Conservation (phyloP, 2,329 filamentous ascomycete genomes). For the Xylaria sp. region DNA sequence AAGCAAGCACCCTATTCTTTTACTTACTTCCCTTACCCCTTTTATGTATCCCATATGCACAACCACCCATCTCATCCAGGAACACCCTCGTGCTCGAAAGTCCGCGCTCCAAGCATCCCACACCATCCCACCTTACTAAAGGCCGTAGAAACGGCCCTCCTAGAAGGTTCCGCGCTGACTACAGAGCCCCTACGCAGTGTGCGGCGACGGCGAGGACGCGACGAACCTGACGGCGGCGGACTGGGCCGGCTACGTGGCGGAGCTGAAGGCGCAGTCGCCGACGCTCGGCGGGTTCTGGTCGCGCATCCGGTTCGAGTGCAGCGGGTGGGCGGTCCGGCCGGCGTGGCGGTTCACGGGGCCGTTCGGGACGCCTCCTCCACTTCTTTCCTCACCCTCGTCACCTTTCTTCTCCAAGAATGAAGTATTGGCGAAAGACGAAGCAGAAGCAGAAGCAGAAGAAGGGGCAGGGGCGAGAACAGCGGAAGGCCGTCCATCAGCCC, state of each 20-base stretch:
- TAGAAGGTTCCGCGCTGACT: too few relatives aligned
- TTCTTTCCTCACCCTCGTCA: slow-evolving; percentile 4
- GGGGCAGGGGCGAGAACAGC: neutral
- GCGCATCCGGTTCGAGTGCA: slow-evolving; percentile 44
- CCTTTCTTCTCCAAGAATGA: neutral
- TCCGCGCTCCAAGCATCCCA: neutral
- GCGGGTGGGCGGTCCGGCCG: slow-evolving; percentile 41
- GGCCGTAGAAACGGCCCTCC: neutral
- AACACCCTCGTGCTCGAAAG: too few relatives aligned
- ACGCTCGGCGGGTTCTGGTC: slow-evolving; percentile 41
- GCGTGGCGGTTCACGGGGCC: slow-evolving; percentile 45
- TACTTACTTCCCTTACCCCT: neutral
- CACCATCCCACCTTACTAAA: neutral
- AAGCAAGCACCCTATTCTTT: neutral
- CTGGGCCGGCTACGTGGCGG: slow-evolving; percentile 36
- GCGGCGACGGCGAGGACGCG: slow-evolving; percentile 40
- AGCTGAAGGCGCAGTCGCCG: slow-evolving; percentile 33
- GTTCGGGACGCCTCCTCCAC: slow-evolving; percentile 17
- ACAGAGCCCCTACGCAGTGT: slow-evolving; percentile 25
- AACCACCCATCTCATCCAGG: too few relatives aligned
- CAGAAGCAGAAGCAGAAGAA: too few relatives aligned
- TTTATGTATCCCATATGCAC: neutral
- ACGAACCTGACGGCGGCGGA: slow-evolving; percentile 25
- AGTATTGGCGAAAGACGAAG: too few relatives aligned
- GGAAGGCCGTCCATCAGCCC: slow-evolving; percentile 42